Conservation (phyloP, 148 eudicot species). For the Rhododendron molle region DNA sequence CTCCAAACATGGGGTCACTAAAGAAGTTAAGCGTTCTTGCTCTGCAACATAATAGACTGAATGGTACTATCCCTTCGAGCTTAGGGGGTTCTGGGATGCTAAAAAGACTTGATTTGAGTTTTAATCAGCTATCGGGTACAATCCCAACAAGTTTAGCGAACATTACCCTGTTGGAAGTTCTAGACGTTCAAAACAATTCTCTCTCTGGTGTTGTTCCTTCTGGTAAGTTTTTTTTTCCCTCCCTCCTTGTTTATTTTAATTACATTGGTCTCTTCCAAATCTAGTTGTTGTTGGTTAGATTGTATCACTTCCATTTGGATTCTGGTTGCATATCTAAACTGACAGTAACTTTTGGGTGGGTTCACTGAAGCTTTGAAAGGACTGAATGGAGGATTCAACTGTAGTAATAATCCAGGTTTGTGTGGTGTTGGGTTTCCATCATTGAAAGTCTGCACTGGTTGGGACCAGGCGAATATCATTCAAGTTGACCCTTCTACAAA, state of each 20-base stretch:
- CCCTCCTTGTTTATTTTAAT: background rate
- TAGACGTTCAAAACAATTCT: slow-evolving; percentile 72
- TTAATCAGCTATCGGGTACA: slow-evolving; percentile 72
- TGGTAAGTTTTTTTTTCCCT: slow-evolving; percentile 33
- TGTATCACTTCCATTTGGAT: background rate
- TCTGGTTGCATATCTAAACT: background rate
- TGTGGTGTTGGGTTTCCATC: slow-evolving; percentile 59
- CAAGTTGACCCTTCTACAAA: slow-evolving; percentile 38
- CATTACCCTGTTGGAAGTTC: slow-evolving; percentile 34
- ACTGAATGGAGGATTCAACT: slow-evolving; percentile 44
- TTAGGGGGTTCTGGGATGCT: slow-evolving; percentile 51
- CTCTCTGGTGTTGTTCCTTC: slow-evolving; percentile 68
- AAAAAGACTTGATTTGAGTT: slow-evolving; percentile 66
- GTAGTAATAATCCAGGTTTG: slow-evolving; percentile 56
- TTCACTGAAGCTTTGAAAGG: slow-evolving; percentile 55
- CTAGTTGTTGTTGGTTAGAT: background rate
- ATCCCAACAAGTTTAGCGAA: slow-evolving; percentile 51
- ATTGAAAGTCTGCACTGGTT: slow-evolving; percentile 55
- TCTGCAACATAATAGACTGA: slow-evolving; percentile 57
- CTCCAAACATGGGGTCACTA: slow-evolving; percentile 53
- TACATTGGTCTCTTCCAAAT: background rate
- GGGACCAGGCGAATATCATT: slow-evolving; percentile 45
- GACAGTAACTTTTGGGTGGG: background rate
- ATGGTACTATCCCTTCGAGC: slow-evolving; percentile 59
- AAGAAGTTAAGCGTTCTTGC: slow-evolving; percentile 53